Evolutionary conservation across 345 rosid genomes (phyloP), one percentile per base, ranked within the genome.

Genomic region (Lumnitzera littorea): DNA sequence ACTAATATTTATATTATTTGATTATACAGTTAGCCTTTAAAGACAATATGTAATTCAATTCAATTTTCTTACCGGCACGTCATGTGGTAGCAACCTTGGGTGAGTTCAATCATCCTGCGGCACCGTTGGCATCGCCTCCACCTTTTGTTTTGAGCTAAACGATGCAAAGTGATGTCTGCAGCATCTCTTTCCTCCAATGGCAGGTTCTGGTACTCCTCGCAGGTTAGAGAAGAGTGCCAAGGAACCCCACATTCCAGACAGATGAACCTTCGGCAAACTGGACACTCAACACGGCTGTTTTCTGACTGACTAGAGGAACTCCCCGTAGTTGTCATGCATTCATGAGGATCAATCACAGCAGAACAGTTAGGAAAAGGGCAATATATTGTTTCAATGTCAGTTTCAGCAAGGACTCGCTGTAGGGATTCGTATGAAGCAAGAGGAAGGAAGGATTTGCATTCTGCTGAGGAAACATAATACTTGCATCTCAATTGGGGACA

Each of bases 51-150:
- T 15, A 57, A 58, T 24, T 36, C 61, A 55, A 57, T 51, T 7
- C 49, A 63, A 10, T 24, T 49, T 58, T 61, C 85, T 77, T 79
- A 94, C 99, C 89, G 70, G 81, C 97, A 94, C 29, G 97, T 90
- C 91, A 94, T 88, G 80, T 88, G 99, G 72, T 88, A 74, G 79
- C 99, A 94, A 67, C 99, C 97, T 57, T 88, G 97, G 24, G 82
- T 66, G 48, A 88, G 99, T 72, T 94, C 96, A 48, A 88, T 86
- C 97, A 94, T 94, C 70, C 85, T 81, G 53, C 80, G 91, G 63
- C 97, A 90, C 57, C 82, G 97, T 68, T 84, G 97, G 80, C 97
- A 94, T 50, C 89, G 83, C 72, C 79, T 88, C 97, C 99, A 94
- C 67, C 97, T 80, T 68, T 88, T 84, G 70, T 84, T 86, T 77